Conservation (phyloP, 2,329 filamentous ascomycete genomes). For the Alternaria gansuensis region DNA sequence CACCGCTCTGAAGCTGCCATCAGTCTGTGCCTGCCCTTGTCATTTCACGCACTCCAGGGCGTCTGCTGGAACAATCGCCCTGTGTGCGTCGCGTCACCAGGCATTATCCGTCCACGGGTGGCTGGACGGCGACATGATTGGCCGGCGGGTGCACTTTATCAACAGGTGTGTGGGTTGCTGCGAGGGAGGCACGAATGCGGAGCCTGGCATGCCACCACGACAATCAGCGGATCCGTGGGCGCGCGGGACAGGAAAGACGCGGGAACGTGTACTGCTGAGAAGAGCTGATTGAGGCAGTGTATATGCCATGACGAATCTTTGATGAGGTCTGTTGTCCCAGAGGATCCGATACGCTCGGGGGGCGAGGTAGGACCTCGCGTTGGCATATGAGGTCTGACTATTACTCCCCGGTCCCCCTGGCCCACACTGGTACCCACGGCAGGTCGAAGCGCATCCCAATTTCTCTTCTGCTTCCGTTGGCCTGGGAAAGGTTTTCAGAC, state of each 20-base stretch:
- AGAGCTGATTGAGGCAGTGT: conserved; percentile 27
- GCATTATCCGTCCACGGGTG: conserved; percentile 24
- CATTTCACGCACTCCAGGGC: conserved; percentile 19
- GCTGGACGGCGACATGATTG: conserved; percentile 36
- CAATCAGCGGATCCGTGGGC: conserved; percentile 20
- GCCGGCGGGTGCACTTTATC: conserved; percentile 27
- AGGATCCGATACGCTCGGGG: conserved; percentile 21
- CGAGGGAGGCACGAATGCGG: conserved; percentile 31
- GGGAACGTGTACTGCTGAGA: conserved; percentile 26
- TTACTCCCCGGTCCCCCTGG: conserved; percentile 19
- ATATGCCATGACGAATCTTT: conserved; percentile 28
- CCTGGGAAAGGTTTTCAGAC: conserved; percentile 40
- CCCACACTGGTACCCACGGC: conserved; percentile 31
- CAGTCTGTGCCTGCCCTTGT: conserved; percentile 28
- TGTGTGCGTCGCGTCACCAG: conserved; percentile 39
- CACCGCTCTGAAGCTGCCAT: conserved; percentile 27
- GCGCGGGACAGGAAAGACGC: conserved; percentile 27
- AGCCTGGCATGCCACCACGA: conserved; percentile 19
- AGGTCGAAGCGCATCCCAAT: conserved; percentile 34
- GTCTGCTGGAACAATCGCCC: conserved; percentile 20
- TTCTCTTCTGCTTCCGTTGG: conserved; percentile 35
- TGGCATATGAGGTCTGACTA: conserved; percentile 24
- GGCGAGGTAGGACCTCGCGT: conserved; percentile 10
- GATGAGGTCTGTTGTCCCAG: conserved; percentile 17
- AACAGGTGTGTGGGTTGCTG: conserved; percentile 25